Conservation (phyloP, 306 rosid genomes). For the Parietaria judaica region DNA sequence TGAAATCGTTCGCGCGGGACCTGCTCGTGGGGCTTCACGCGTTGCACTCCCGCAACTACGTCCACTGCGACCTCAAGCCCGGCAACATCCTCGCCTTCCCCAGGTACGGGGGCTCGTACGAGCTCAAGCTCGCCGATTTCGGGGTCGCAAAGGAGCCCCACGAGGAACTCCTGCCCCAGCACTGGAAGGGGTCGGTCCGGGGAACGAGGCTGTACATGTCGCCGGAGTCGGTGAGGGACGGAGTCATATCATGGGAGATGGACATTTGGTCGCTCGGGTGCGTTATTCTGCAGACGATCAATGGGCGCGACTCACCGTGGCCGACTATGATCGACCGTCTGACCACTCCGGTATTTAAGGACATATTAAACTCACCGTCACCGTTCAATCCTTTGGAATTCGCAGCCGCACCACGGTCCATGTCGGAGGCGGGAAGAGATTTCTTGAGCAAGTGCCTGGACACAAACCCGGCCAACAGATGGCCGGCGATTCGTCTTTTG, state of each 20-base stretch:
- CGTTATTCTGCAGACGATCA: constrained; percentile 1
- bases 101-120: no score
- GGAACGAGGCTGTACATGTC: constrained; percentile 1
- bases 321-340: neutral
- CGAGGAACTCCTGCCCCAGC: neutral
- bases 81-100: constrained; percentile 5
- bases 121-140: constrained; percentile 5
- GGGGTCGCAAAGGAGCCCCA: constrained; percentile 7
- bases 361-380: neutral
- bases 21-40: neutral
- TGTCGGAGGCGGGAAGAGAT: neutral
- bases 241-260: neutral
- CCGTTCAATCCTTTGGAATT: neutral
- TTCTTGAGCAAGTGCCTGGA: constrained; percentile 1
- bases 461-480: neutral
- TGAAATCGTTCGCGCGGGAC: neutral
- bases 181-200: neutral
- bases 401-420: neutral
- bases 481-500: neutral
- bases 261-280: constrained; percentile 15
- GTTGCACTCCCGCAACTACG: constrained; percentile 3
- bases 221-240: constrained; percentile 1
- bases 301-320: neutral
- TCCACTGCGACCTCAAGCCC: constrained; percentile 17
- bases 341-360: no score